Percentiles rank a stretch among this genome's conserved stretches.
Evolutionary conservation across 495 filamentous ascomycete species (phyloP).

Genomic region (Trichoderma reesei): DNA sequence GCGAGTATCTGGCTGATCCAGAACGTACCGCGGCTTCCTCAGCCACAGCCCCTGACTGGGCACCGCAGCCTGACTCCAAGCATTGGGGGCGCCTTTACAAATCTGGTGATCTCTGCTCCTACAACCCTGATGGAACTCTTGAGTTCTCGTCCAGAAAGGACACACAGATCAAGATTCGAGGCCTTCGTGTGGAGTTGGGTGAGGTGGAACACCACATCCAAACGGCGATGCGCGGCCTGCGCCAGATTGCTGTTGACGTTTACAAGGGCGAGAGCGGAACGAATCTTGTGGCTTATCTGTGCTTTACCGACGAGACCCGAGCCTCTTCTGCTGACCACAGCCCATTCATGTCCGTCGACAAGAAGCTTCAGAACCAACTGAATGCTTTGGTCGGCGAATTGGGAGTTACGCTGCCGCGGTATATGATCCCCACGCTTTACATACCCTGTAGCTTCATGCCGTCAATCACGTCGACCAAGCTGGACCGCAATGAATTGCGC

Average conservation of each 20-base stretch:
- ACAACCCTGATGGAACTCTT: slow-evolving; percentile 34
- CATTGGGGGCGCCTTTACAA: slow-evolving; percentile 22
- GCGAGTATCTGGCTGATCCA: slow-evolving; percentile 24
- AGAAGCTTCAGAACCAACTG: background rate
- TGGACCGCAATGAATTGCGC: background rate
- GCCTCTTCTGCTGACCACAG: background rate
- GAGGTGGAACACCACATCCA: slow-evolving; percentile 5
- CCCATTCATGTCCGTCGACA: background rate
- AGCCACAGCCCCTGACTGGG: slow-evolving; percentile 5
- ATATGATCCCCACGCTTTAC: slow-evolving; percentile 17
- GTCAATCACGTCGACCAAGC: slow-evolving; percentile 17
- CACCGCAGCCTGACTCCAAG: slow-evolving; percentile 17
- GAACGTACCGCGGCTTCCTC: slow-evolving; percentile 13
- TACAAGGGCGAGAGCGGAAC: slow-evolving; percentile 16
- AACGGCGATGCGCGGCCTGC: slow-evolving; percentile 8
- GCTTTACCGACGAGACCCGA: background rate
- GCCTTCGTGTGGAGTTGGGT: background rate
- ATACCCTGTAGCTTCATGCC: slow-evolving; percentile 11
- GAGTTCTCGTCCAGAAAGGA: slow-evolving; percentile 41
- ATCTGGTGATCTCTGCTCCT: slow-evolving; percentile 21
- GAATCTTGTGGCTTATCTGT: slow-evolving; percentile 2
- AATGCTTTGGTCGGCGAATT: slow-evolving; percentile 5
- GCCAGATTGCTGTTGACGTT: slow-evolving; percentile 35
- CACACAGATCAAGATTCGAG: slow-evolving; percentile 16
- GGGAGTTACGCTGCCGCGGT: slow-evolving; percentile 9